phyloP scores from a whole-genome alignment of 2,329 filamentous ascomycete genomes.

The Blastomyces parvus region DNA sequence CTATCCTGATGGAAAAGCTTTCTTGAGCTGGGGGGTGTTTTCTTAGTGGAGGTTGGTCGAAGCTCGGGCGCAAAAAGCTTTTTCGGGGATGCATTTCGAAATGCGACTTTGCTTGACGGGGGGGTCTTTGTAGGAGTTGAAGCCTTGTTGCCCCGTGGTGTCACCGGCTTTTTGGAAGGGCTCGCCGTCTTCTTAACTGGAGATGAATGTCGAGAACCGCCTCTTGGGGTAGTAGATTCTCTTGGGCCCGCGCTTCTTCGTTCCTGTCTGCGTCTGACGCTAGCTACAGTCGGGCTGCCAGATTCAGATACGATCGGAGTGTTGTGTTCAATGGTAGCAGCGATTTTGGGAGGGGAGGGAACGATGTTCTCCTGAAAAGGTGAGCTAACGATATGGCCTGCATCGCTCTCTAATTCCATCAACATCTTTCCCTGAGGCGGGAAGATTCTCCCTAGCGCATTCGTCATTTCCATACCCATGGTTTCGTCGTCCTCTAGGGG shows the following conservation, averaged over 20 bases:
- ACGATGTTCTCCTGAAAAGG: slow-evolving; percentile 35
- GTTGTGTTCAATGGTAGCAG: slow-evolving; percentile 25
- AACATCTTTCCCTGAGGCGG: slow-evolving; percentile 45
- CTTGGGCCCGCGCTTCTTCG: slow-evolving; percentile 39
- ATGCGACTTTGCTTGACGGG: slow-evolving; percentile 38
- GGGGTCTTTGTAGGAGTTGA: slow-evolving; percentile 45
- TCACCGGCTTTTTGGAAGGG: slow-evolving; percentile 32
- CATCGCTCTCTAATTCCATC: slow-evolving; percentile 47
- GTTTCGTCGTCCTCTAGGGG: slow-evolving; percentile 36
- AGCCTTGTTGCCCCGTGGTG: slow-evolving; percentile 37
- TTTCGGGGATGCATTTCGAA: slow-evolving; percentile 41
- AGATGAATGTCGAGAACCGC: slow-evolving; percentile 26
- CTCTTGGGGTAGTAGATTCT: slow-evolving; percentile 38
- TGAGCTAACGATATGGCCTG: slow-evolving; percentile 38
- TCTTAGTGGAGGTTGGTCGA: slow-evolving; percentile 31
- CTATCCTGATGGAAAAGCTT: slow-evolving; percentile 48
- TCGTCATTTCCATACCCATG: slow-evolving; percentile 60
- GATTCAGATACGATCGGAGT: slow-evolving; percentile 38
- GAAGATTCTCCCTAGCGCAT: slow-evolving; percentile 54
- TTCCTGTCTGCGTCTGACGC: slow-evolving; percentile 41
- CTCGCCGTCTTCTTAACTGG: slow-evolving; percentile 27
- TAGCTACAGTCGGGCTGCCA: slow-evolving; percentile 48
- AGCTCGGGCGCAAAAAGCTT: slow-evolving; percentile 39
- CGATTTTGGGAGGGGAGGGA: slow-evolving; percentile 24
- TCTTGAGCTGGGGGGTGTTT: slow-evolving; percentile 24